Evolutionary conservation across 2,329 filamentous ascomycete species (phyloP).

Genomic region (Cladosporium oxysporum): DNA sequence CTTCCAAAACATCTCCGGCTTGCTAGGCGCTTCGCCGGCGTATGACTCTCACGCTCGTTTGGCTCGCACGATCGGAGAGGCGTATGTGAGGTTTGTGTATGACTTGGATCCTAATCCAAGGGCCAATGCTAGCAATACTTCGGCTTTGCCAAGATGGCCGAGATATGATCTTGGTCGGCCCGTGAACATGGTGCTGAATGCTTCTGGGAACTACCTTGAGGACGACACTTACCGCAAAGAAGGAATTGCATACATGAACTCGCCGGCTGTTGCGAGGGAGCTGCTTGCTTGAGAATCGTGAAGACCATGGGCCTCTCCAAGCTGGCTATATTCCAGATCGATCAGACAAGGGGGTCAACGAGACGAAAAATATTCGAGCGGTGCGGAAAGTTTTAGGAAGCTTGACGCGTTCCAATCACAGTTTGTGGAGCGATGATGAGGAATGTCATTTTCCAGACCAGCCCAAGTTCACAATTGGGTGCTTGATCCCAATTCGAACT

Average conservation of each 20-base stretch:
- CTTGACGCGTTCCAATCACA: too few relatives aligned
- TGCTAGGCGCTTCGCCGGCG: slow-evolving; percentile 48
- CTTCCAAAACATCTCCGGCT: slow-evolving; percentile 54
- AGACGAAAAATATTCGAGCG: not conserved
- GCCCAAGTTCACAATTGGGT: too few relatives aligned
- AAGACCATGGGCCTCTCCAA: not conserved
- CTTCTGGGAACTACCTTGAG: slow-evolving; percentile 48
- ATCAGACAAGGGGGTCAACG: not conserved
- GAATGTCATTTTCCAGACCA: not conserved
- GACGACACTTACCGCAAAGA: slow-evolving; percentile 51
- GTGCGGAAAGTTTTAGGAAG: too few relatives aligned
- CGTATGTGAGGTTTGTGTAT: slow-evolving; percentile 50
- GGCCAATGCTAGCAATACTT: slow-evolving; percentile 18
- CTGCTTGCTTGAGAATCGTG: slow-evolving; percentile 8
- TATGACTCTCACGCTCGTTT: slow-evolving; percentile 43
- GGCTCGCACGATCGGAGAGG: slow-evolving; percentile 40
- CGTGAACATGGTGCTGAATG: slow-evolving; percentile 51
- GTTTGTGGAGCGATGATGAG: not conserved
- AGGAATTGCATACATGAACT: slow-evolving; percentile 49
- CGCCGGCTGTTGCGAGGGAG: slow-evolving; percentile 6
- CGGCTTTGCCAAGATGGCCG: slow-evolving; percentile 45
- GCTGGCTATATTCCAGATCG: not conserved
- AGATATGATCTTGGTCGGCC: slow-evolving; percentile 42
- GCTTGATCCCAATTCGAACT: not conserved
- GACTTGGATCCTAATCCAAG: slow-evolving; percentile 46